Evolutionary conservation across 352 stramenopile species (phyloP).

Genomic region (Phytophthora fragariaefolia): DNA sequence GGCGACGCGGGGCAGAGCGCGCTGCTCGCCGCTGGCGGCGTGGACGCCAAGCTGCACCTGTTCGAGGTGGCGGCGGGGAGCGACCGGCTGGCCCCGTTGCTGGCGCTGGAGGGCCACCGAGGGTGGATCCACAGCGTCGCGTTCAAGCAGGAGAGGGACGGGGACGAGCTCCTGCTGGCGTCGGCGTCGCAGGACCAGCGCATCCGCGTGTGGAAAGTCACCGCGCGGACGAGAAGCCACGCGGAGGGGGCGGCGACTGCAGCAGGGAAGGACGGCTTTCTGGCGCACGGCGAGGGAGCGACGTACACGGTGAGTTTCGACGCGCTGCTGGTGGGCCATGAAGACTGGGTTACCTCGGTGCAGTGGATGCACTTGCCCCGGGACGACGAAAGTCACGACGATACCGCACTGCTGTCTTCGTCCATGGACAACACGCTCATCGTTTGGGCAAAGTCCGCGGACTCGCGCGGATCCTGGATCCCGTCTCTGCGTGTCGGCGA

Average conservation of each 20-base stretch:
- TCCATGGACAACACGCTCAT: constrained; percentile 88
- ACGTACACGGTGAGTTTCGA: constrained; percentile 69
- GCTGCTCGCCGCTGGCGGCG: constrained; percentile 66
- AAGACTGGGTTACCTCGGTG: constrained; percentile 85
- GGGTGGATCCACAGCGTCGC: constrained; percentile 74
- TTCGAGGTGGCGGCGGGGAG: constrained; percentile 46
- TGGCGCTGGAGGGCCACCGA: constrained; percentile 64
- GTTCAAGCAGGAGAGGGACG: constrained; percentile 36
- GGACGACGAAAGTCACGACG: not conserved
- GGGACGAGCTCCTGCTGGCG: constrained; percentile 43
- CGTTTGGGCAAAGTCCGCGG: constrained; percentile 51
- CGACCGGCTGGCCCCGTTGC: constrained; percentile 33
- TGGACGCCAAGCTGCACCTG: constrained; percentile 73
- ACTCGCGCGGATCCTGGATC: constrained; percentile 41
- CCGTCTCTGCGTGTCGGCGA: constrained; percentile 64
- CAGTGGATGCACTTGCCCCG: constrained; percentile 48
- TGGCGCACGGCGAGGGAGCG: constrained; percentile 25
- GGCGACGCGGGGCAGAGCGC: constrained; percentile 32
- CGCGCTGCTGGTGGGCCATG: constrained; percentile 69
- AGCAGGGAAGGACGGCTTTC: constrained; percentile 42
- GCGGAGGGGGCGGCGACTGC: not conserved
- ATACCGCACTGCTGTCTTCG: constrained; percentile 52
- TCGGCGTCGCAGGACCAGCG: constrained; percentile 77
- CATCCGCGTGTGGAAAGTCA: constrained; percentile 75
- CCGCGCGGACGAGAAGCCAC: constrained; percentile 4